These are phyloP conservation scores for Pseudodiploospora longispora DNA, from an alignment of 2,329 filamentous ascomycete species.

Conservation along the genomic window DNA sequence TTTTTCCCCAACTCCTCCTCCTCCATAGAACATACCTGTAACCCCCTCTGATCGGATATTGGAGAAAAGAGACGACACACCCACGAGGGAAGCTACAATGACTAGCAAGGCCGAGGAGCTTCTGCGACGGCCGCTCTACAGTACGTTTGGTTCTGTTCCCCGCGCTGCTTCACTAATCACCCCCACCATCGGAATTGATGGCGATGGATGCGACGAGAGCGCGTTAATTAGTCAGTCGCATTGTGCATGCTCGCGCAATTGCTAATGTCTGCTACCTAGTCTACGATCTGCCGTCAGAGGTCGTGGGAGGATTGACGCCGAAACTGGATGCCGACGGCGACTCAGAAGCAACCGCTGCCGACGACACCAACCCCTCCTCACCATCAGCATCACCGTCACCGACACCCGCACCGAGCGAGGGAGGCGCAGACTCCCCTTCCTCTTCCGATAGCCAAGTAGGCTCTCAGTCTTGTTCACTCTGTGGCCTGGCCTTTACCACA, in stretches of 20 bases:
- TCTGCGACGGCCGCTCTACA: slow-evolving; percentile 43
- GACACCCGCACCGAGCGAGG: not conserved
- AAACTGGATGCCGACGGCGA: slow-evolving; percentile 24
- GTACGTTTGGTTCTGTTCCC: slow-evolving; percentile 19
- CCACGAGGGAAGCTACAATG: slow-evolving; percentile 16
- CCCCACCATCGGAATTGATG: too few relatives aligned
- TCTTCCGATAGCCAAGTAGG: slow-evolving; percentile 36
- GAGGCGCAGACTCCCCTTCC: not conserved
- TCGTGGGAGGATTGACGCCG: slow-evolving; percentile 58
- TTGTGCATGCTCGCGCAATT: too few relatives aligned
- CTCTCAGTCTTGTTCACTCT: slow-evolving; percentile 74
- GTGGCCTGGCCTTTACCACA: slow-evolving; percentile 60
- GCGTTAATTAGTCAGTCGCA: too few relatives aligned
- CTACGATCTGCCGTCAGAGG: slow-evolving; percentile 71
- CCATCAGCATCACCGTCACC: not conserved
- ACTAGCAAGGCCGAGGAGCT: slow-evolving; percentile 36
- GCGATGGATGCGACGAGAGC: too few relatives aligned
- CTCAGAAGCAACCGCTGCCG: slow-evolving; percentile 18
- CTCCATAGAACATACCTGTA: not conserved
- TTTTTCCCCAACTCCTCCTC: not conserved
- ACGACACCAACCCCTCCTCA: slow-evolving; percentile 10
- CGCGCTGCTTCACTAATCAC: too few relatives aligned
- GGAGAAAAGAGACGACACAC: not conserved
- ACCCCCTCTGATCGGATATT: not conserved
- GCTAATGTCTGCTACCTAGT: slow-evolving; percentile 38